A percentile compares a stretch with the other conserved stretches of the same genome.
Evolutionary conservation across 225 moss, liverwort and hornwort species (phyloP).

Genomic region (Asterella californica): DNA sequence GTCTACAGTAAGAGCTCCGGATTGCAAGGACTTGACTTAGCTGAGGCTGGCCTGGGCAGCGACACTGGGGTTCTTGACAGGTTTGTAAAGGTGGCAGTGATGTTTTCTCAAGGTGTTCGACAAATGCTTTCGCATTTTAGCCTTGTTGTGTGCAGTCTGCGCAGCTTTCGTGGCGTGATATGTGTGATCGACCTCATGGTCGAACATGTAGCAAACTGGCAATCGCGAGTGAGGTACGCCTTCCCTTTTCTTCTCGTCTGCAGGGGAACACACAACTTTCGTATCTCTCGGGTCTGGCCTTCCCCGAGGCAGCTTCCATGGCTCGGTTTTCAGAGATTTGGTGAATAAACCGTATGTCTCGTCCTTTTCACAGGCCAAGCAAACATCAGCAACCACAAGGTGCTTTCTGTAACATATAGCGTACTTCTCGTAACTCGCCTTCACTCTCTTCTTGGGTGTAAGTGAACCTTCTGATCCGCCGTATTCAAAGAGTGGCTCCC

Average conservation of each 20-base stretch:
- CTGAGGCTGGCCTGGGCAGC: neutral
- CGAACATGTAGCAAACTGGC: slow-evolving; percentile 23
- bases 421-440: slow-evolving; percentile 16
- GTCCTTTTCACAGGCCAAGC: slow-evolving; percentile 25
- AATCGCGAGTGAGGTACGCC: slow-evolving; percentile 4
- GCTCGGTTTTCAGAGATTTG: slow-evolving; percentile 1
- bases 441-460: neutral
- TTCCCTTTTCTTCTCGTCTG: neutral
- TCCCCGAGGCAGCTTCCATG: slow-evolving; percentile 19
- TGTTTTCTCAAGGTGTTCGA: slow-evolving; percentile 14
- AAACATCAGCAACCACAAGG: neutral
- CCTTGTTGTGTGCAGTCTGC: neutral
- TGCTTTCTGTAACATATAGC: slow-evolving; percentile 22
- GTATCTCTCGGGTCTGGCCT: slow-evolving; percentile 10
- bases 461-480: neutral
- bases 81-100: slow-evolving; percentile 16
- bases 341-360: slow-evolving; percentile 17
- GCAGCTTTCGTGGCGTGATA: neutral
- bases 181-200: slow-evolving; percentile 15
- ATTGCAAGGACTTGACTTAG: no score
- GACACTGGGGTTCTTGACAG: neutral
- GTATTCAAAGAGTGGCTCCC: slow-evolving; percentile 16
- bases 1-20: no score
- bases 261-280: slow-evolving; percentile 6
- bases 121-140: slow-evolving; percentile 19